phyloP scores from a whole-genome alignment of 2,329 filamentous ascomycete genomes.

The Thielaviopsis euricoi region DNA sequence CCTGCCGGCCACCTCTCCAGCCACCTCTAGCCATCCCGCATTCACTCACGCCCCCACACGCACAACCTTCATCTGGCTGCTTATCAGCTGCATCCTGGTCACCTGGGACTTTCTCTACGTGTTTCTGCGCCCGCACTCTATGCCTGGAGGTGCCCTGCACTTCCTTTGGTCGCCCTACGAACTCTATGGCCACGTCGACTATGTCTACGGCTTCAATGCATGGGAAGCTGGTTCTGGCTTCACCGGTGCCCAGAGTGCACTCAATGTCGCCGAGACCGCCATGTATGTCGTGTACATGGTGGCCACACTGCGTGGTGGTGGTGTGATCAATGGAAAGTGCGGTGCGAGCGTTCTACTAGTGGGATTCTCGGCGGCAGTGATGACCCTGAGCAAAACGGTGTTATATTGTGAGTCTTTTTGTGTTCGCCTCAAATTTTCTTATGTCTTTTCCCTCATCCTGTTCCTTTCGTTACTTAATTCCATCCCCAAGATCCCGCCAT shows the following conservation, averaged over 20 bases:
- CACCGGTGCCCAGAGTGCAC: constrained; percentile 52
- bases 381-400: constrained; percentile 46
- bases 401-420: constrained; percentile 34
- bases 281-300: constrained; percentile 44
- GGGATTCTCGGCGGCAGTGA: constrained; percentile 36
- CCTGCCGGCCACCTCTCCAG: constrained; percentile 11
- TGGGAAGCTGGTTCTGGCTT: constrained; percentile 56
- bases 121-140: constrained; percentile 61
- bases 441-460: neutral
- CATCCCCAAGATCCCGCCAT: too few species aligned
- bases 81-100: constrained; percentile 60
- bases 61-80: constrained; percentile 49
- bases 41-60: constrained; percentile 31
- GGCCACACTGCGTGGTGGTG: constrained; percentile 15
- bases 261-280: constrained; percentile 53
- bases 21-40: constrained; percentile 12
- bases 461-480: neutral
- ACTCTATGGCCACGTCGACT: constrained; percentile 64
- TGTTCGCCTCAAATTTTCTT: too few species aligned
- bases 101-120: constrained; percentile 71
- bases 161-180: constrained; percentile 64
- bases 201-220: constrained; percentile 66
- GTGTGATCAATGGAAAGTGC: constrained; percentile 24
- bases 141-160: constrained; percentile 62
- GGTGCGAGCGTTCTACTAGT: constrained; percentile 30